Conservation (phyloP, 1,139 yeast species). For the Starmera stellimalicola region DNA sequence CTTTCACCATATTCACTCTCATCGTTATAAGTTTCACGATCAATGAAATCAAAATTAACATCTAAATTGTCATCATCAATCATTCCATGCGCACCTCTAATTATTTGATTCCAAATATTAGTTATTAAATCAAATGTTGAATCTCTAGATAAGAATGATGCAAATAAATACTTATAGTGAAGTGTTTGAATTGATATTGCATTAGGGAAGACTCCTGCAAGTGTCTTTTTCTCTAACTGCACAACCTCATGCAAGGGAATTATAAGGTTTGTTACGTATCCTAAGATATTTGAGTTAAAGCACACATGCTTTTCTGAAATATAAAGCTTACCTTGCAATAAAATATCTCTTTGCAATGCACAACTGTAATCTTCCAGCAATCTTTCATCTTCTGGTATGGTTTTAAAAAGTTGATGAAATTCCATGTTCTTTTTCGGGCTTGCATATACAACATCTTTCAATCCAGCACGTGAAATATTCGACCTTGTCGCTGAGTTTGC, state of each 20-base stretch:
- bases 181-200: slow-evolving; percentile 64
- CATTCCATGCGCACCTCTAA: slow-evolving; percentile 12
- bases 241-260: slow-evolving; percentile 64
- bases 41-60: slow-evolving; percentile 4
- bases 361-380: slow-evolving; percentile 61
- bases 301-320: slow-evolving; percentile 50
- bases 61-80: slow-evolving; percentile 5
- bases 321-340: slow-evolving; percentile 65
- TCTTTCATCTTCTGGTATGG: slow-evolving; percentile 41
- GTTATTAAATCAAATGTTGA: slow-evolving; percentile 51
- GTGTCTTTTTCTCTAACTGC: slow-evolving; percentile 60
- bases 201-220: slow-evolving; percentile 68
- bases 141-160: slow-evolving; percentile 64
- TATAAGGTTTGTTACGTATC: slow-evolving; percentile 61
- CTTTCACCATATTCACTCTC: too few relatives aligned
- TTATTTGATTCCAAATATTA: slow-evolving; percentile 46
- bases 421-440: slow-evolving; percentile 44
- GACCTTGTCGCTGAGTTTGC: not conserved
- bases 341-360: slow-evolving; percentile 62
- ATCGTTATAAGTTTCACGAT: slow-evolving; percentile 9
- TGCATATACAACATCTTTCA: slow-evolving; percentile 23
- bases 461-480: slow-evolving; percentile 7
- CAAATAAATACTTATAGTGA: slow-evolving; percentile 64
- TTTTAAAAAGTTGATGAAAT: slow-evolving; percentile 53
- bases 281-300: slow-evolving; percentile 65